phyloP scores from a whole-genome alignment of 2,329 filamentous ascomycete species.

The Xylariaceae sp. region DNA sequence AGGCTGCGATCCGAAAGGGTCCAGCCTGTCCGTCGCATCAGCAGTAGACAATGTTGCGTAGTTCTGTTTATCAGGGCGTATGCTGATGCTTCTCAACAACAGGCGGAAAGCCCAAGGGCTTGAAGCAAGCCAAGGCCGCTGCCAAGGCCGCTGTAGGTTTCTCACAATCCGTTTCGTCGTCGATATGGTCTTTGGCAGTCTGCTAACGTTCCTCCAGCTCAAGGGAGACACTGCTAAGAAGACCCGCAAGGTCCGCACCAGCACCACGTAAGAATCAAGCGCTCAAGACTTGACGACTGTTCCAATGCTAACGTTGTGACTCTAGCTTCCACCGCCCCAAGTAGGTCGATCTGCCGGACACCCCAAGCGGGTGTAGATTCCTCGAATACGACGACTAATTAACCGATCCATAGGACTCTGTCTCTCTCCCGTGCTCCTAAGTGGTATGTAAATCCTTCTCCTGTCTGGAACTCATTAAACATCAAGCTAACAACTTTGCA shows the following conservation, averaged over 20 bases:
- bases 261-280: conserved; percentile 53
- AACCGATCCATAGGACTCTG: conserved; percentile 13
- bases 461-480: not conserved
- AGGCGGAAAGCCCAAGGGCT: conserved; percentile 56
- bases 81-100: conserved; percentile 58
- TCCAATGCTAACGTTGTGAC: conserved; percentile 4
- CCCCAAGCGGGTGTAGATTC: not conserved
- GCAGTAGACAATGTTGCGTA: conserved; percentile 72
- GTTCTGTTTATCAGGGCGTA: conserved; percentile 62
- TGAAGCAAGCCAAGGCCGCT: conserved; percentile 87
- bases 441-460: conserved; percentile 8
- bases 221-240: conserved; percentile 61
- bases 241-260: conserved; percentile 85
- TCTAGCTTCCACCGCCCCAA: conserved; percentile 84
- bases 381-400: conserved; percentile 2
- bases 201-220: conserved; percentile 11
- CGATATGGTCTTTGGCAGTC: conserved; percentile 42
- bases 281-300: not conserved
- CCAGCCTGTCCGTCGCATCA: conserved; percentile 44
- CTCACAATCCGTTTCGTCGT: conserved; percentile 52
- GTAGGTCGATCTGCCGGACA: conserved; percentile 46
- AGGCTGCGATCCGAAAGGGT: conserved; percentile 8
- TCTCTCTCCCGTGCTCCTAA: conserved; percentile 16
- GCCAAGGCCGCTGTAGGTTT: conserved; percentile 78
- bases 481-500: conserved; percentile 7